Base-by-base conservation (phyloP, 495 filamentous ascomycete species). In the Stereocaulon alpinum region DNA sequence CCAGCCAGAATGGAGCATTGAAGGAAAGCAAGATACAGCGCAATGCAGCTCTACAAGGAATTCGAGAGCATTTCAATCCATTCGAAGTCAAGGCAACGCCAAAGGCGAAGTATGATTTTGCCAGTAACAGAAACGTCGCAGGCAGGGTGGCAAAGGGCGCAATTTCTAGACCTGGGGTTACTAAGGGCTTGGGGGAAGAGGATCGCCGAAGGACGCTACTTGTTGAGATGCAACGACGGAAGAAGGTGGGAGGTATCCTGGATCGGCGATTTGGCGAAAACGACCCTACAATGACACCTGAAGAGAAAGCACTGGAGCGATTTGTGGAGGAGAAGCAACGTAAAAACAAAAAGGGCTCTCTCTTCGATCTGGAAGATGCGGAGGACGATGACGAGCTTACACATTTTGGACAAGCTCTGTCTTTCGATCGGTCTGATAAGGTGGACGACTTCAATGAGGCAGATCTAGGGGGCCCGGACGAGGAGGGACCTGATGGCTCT, bases 221-320 rank as follows among this genome's bases (percentile, higher is more conserved):
- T 20, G 81, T 86, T 11, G 91, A 97, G 64, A 88, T 97, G 78
- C 85, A 90, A 67, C 77, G 80, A 40, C 82, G 86, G 6, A 88
- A 91, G 69, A 97, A 96, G 73, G 84, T 88, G 27, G 93, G 93
- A 59, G 91, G 93, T 27, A 87, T 99, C 63, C 68, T 93, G 57
- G 93, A 99, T 74, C 83, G 88, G 62, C 86, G 93, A 59, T 95
- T 99, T 71, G 93, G 94, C 71, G 93, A 99, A 73, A 87, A 93
- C 62, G 91, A 99, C 67, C 87, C 91, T 20, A 85, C 81, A 27
- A 89, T 99, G 89, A 87, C 89, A 22, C 86, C 89, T 11, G 93
- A 99, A 69, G 91, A 99, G 68, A 87, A 86, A 71, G 91, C 91
- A 75, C 82, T 91, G 60, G 86, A 95, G 72, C 81, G 93, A 69